Base-by-base conservation (phyloP, 2,329 filamentous ascomycete species). In the Allantophomopsis lycopodina region DNA sequence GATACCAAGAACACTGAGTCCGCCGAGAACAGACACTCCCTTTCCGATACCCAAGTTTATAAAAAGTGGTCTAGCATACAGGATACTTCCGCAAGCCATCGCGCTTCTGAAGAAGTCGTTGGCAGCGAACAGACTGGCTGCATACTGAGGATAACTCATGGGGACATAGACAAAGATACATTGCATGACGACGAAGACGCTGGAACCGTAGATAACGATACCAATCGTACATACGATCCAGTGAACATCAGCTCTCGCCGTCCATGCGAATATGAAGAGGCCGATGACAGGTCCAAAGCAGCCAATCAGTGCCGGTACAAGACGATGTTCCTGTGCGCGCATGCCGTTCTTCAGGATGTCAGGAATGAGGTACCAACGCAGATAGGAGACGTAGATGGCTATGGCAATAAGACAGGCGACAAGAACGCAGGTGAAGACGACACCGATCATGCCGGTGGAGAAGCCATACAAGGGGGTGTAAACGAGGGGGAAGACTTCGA, bases 401-500 rank as follows among this genome's bases (percentile, higher is more conserved):
- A 72, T 58, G 32, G 66, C 71, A 41, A 77, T 51, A 6, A 73
- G 42, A 50, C 69, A 74, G 8, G 70, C 62, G n/a, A 78, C 64
- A 18, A 76, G 59, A 49, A 79, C 65, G 46, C 68, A 71, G 37
- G 75, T 59, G 60, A 80, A 80, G 35, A 76, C 66, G 8, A 79
- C 64, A 21, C 75, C 73, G 44, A 71, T 58, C 46, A 74, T 53
- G 67, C 74, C 73, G 2, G 71, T 56, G 42, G 63, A 68, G 66
- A 82, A 78, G 51, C 60, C 55, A 56, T 82, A 81, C 49, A 68
- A 60, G 32, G 63, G 63, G 2, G 66, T 64, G 53, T 76, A 82
- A 40, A 80, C 73, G 12, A 78, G 59, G 4, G 76, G 75, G 55
- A 81, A 80, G n/a, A 70, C 70, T 49, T 80, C 76, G 51, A 81